These are phyloP conservation scores for Lyophyllum decastes DNA, from an alignment of 768 basidiomycete species.

Conservation along the genomic window DNA sequence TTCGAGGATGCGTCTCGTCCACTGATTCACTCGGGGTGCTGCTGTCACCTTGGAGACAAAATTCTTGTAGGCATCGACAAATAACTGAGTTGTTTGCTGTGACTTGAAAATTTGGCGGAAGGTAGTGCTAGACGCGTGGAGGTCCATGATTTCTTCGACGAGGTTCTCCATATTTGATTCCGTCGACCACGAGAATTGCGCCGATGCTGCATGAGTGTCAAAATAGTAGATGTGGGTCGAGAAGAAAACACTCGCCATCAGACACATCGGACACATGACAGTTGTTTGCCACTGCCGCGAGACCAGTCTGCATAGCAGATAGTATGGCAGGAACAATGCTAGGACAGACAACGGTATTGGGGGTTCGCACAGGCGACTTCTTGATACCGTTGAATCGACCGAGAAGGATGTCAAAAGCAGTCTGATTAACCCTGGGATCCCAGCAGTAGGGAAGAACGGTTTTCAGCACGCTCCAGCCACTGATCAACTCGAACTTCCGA, in stretches of 20 bases:
- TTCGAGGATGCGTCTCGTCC: slow-evolving; percentile 58
- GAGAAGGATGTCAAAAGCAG: slow-evolving; percentile 69
- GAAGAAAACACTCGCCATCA: slow-evolving; percentile 24
- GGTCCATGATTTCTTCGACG: slow-evolving; percentile 66
- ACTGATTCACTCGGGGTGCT: slow-evolving; percentile 39
- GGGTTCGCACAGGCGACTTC: slow-evolving; percentile 22
- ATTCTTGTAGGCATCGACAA: slow-evolving; percentile 62
- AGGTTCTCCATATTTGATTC: slow-evolving; percentile 57
- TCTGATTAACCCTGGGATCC: slow-evolving; percentile 65
- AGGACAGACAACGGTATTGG: slow-evolving; percentile 53
- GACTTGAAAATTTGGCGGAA: slow-evolving; percentile 78
- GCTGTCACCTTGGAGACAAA: slow-evolving; percentile 49
- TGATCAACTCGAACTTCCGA: slow-evolving; percentile 81
- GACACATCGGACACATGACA: slow-evolving; percentile 30
- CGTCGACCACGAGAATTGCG: slow-evolving; percentile 23
- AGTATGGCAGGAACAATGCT: slow-evolving; percentile 75
- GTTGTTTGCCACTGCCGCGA: slow-evolving; percentile 41
- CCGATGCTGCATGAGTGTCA: slow-evolving; percentile 13
- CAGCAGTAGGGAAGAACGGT: slow-evolving; percentile 68
- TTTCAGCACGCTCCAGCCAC: slow-evolving; percentile 80
- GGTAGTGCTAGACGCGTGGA: slow-evolving; percentile 62
- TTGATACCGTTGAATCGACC: slow-evolving; percentile 39
- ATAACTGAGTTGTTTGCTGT: slow-evolving; percentile 65
- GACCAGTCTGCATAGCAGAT: slow-evolving; percentile 61
- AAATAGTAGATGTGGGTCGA: slow-evolving; percentile 4